Percentiles rank a stretch among this genome's conserved stretches.
Conservation (phyloP, 768 basidiomycete species). For the Lyophyllum decastes region DNA sequence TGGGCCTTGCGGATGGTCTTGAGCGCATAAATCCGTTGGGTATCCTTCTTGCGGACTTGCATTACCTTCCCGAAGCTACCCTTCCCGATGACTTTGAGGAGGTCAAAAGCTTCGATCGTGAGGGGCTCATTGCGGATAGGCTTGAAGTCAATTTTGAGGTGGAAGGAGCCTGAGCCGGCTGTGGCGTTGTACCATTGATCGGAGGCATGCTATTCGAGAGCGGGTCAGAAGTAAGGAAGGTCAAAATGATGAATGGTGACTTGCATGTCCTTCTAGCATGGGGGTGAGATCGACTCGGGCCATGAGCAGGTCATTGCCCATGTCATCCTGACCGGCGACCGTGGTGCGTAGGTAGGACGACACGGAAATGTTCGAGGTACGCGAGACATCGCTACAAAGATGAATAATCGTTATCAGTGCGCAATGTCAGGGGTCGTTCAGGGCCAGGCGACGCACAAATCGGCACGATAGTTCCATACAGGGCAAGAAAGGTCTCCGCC, state of each 20-base stretch:
- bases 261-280: constrained; percentile 74
- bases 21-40: constrained; percentile 94
- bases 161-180: constrained; percentile 87
- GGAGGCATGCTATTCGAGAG: constrained; percentile 59
- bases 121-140: constrained; percentile 81
- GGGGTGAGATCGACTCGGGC: constrained; percentile 91
- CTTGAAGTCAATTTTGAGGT: constrained; percentile 94
- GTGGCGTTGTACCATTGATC: constrained; percentile 91
- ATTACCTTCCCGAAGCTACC: constrained; percentile 98
- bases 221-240: constrained; percentile 2
- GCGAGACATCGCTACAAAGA: constrained; percentile 81
- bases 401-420: constrained; percentile 6
- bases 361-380: constrained; percentile 89
- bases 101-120: constrained; percentile 95
- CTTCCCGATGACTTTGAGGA: constrained; percentile 97
- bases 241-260: constrained; percentile 23
- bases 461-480: constrained; percentile 93
- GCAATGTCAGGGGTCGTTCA: neutral
- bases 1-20: constrained; percentile 99
- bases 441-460: constrained; percentile 68
- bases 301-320: constrained; percentile 96
- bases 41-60: constrained; percentile 99
- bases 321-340: constrained; percentile 80
- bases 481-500: constrained; percentile 91
- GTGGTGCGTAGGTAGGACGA: constrained; percentile 90